Evolutionary conservation across 2,329 filamentous ascomycete species (phyloP).

Genomic region (Aspergillus piperis): DNA sequence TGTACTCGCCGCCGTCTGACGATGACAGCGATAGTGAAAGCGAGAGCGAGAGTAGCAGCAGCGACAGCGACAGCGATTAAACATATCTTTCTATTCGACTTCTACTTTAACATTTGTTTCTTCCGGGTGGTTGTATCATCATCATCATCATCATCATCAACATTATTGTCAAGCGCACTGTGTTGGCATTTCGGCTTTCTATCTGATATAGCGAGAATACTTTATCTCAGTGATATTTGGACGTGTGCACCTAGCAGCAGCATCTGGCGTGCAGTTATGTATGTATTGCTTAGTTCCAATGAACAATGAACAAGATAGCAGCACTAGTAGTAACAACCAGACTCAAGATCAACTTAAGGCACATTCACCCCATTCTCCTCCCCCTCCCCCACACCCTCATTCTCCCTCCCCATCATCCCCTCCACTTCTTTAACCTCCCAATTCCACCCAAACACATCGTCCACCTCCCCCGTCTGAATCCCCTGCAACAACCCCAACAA

Average conservation of each 20-base stretch:
- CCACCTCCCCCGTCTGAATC: constrained; percentile 78
- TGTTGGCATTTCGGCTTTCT: too few species aligned
- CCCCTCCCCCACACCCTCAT: constrained; percentile 21
- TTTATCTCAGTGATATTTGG: too few species aligned
- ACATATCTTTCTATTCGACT: not conserved
- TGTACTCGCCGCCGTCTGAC: constrained; percentile 5
- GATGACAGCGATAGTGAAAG: constrained; percentile 17
- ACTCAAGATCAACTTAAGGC: constrained; percentile 9
- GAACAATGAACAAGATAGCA: too few species aligned
- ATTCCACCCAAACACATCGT: constrained; percentile 77
- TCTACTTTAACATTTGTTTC: not conserved
- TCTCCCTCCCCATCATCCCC: constrained; percentile 30
- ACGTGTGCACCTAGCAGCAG: too few species aligned
- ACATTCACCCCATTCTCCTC: constrained; percentile 30
- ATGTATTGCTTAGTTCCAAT: too few species aligned
- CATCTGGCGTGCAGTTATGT: too few species aligned
- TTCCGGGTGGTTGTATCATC: not conserved
- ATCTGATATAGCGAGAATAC: too few species aligned
- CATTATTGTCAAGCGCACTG: not conserved
- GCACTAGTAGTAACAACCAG: too few species aligned
- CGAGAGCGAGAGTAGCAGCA: constrained; percentile 14
- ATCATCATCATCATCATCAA: not conserved
- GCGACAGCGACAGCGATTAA: constrained; percentile 13
- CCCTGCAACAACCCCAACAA: constrained; percentile 76
- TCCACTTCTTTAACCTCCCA: constrained; percentile 35